Conservation (phyloP, 2,329 filamentous ascomycete species). For the Volutella citrinella region DNA sequence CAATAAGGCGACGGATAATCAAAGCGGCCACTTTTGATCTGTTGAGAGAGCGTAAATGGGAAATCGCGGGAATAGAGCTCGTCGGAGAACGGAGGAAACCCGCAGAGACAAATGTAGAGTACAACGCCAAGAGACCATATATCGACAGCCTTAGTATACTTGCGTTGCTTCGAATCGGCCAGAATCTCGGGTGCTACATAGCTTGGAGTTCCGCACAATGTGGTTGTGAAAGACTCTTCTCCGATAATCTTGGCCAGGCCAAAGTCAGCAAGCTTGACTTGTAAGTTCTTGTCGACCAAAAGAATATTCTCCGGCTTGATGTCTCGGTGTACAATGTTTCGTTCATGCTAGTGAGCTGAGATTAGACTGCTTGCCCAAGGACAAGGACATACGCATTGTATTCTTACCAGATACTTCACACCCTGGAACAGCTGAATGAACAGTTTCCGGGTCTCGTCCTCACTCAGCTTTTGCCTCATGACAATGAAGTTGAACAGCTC, state of each 20-base stretch:
- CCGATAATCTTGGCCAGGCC: conserved; percentile 97
- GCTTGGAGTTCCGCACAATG: conserved; percentile 92
- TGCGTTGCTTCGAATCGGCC: conserved; percentile 73
- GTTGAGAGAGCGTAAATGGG: conserved; percentile 84
- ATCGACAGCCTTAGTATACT: conserved; percentile 93
- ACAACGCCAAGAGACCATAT: conserved; percentile 98
- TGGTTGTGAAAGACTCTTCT: conserved; percentile 96
- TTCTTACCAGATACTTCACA: conserved; percentile 85
- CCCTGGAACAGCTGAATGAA: conserved; percentile 92
- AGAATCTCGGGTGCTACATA: conserved; percentile 97
- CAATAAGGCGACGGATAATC: conserved; percentile 97
- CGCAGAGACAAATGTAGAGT: conserved; percentile 93
- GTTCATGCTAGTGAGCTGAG: conserved; percentile 69
- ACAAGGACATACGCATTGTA: background rate
- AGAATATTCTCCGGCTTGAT: conserved; percentile 98
- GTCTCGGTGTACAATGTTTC: conserved; percentile 94
- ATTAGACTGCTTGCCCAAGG: conserved; percentile 5
- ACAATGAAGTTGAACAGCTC: conserved; percentile 97
- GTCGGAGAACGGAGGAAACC: conserved; percentile 95
- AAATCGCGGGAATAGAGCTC: conserved; percentile 80
- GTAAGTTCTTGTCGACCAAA: conserved; percentile 77
- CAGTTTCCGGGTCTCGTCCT: conserved; percentile 79
- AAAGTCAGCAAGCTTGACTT: conserved; percentile 93
- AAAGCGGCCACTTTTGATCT: conserved; percentile 85
- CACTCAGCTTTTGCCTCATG: conserved; percentile 81